These are phyloP conservation scores for Penicillium sp. DNA, from an alignment of 2,329 filamentous ascomycete genomes.

Conservation along the genomic window DNA sequence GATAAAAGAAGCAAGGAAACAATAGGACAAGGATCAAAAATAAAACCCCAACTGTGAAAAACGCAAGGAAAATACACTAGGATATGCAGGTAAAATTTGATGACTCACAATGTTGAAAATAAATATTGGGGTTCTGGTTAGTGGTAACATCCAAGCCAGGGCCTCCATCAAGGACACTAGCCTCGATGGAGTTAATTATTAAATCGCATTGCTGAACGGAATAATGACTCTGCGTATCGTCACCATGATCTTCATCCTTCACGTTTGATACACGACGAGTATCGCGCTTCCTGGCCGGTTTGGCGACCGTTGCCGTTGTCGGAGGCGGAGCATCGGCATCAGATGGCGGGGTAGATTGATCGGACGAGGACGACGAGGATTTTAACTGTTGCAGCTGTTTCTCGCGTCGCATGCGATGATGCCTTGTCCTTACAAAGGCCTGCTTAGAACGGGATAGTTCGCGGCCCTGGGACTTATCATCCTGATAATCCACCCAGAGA, in stretches of 20 bases:
- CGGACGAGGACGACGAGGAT: not conserved
- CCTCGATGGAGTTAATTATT: not conserved
- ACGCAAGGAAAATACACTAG: no score
- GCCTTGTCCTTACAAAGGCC: constrained; percentile 7
- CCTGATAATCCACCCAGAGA: constrained; percentile 9
- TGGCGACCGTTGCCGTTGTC: not conserved
- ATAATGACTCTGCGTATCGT: not conserved
- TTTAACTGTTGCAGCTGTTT: constrained; percentile 5
- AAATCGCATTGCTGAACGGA: not conserved
- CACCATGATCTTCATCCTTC: not conserved
- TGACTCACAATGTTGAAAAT: constrained; percentile 25
- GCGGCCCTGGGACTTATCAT: constrained; percentile 4
- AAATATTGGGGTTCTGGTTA: constrained; percentile 18
- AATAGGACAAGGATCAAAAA: no score
- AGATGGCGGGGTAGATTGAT: not conserved
- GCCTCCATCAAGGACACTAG: not conserved
- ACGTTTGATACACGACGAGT: not conserved
- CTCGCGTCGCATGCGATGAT: constrained; percentile 8
- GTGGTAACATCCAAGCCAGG: not conserved
- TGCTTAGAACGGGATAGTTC: constrained; percentile 7
- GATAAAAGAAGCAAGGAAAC: no score
- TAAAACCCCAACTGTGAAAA: no score
- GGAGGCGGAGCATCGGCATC: no score
- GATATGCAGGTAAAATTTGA: no score
- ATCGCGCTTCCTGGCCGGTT: not conserved